A percentile compares a stretch with the other conserved stretches of the same genome.
Conservation (phyloP, 805 yeast genomes). For the Starmera amethionina region DNA sequence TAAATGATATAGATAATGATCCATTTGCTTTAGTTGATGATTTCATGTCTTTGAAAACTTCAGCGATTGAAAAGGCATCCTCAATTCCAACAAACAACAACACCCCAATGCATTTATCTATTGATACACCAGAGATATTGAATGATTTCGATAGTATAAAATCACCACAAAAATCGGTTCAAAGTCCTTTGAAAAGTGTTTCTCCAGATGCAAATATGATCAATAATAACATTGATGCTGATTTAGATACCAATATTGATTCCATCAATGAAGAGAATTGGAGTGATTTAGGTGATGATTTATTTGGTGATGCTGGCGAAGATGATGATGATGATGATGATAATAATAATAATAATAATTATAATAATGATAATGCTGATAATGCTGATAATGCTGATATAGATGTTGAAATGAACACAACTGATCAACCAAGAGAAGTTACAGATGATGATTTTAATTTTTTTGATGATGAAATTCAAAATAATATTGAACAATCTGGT, state of each 20-base stretch:
- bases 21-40: slow-evolving; percentile 29
- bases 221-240: not conserved
- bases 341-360: not conserved
- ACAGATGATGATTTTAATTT: slow-evolving; percentile 19
- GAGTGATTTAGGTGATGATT: slow-evolving; percentile 22
- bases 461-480: slow-evolving; percentile 19
- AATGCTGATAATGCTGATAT: slow-evolving; percentile 13
- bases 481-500: slow-evolving; percentile 15
- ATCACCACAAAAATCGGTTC: too few relatives aligned
- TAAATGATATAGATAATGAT: slow-evolving; percentile 11
- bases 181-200: too few relatives aligned
- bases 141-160: too few relatives aligned
- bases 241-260: not conserved
- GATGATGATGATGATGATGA: slow-evolving; percentile 1
- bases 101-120: slow-evolving; percentile 11
- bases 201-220: too few relatives aligned
- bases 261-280: slow-evolving; percentile 8
- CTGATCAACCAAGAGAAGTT: slow-evolving; percentile 20
- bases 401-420: slow-evolving; percentile 21
- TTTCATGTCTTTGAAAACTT: slow-evolving; percentile 27
- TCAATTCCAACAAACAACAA: slow-evolving; percentile 16
- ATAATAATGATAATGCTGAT: slow-evolving; percentile 13
- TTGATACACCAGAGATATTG: not conserved
- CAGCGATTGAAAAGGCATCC: slow-evolving; percentile 27
- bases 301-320: slow-evolving; percentile 22